A percentile compares a stretch with the other conserved stretches of the same genome.
phyloP scores from a whole-genome alignment of 1,284 basidiomycete species.

The Ustilago tritici region DNA sequence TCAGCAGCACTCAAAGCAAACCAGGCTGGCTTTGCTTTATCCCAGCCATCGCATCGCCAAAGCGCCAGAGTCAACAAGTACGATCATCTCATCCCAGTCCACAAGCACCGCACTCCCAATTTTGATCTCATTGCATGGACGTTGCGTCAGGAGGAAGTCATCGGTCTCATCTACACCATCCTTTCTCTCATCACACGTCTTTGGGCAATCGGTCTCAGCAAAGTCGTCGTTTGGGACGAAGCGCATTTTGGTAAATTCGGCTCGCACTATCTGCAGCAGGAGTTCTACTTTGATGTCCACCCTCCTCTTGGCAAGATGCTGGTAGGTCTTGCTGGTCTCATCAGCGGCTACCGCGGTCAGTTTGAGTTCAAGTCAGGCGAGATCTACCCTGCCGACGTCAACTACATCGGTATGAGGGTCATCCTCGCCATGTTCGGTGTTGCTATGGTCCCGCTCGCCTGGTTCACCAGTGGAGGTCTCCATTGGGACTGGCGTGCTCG shows the following conservation, averaged over 20 bases:
- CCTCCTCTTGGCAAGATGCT: conserved; percentile 99
- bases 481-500: conserved; percentile 90
- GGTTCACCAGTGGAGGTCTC: conserved; percentile 95
- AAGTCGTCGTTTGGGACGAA: conserved; percentile 96
- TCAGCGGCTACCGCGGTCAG: conserved; percentile 89
- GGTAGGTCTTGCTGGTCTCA: conserved; percentile 88
- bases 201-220: conserved; percentile 89
- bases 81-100: conserved; percentile 63
- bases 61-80: conserved; percentile 50
- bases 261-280: conserved; percentile 91
- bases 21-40: conserved; percentile 37
- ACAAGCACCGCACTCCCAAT: conserved; percentile 51
- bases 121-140: conserved; percentile 41
- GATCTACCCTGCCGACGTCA: conserved; percentile 84
- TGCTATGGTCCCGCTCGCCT: conserved; percentile 92
- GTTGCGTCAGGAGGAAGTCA: conserved; percentile 54
- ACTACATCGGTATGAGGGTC: conserved; percentile 93
- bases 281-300: conserved; percentile 73
- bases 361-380: conserved; percentile 96
- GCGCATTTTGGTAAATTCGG: conserved; percentile 71
- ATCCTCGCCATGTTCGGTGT: conserved; percentile 94
- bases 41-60: conserved; percentile 3
- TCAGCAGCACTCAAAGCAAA: conserved; percentile 45
- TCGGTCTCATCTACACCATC: conserved; percentile 82
- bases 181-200: conserved; percentile 94